Base-by-base conservation (phyloP, 2,329 filamentous ascomycete species). In the Sporothrix inflata region DNA sequence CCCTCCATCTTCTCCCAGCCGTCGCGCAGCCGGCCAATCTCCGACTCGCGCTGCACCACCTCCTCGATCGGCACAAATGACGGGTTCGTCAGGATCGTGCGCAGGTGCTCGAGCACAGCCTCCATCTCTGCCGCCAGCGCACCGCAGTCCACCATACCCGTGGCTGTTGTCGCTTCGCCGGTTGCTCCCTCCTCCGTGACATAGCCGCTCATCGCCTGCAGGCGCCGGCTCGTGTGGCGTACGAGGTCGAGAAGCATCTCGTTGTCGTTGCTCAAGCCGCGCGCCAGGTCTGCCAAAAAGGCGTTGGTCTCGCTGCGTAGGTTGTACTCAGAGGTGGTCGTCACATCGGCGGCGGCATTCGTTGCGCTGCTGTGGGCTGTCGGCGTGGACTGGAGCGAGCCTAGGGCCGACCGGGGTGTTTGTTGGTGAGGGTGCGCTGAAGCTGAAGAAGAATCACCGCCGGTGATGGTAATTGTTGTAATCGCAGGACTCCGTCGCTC, bases 1-100 rank as follows among this genome's bases (percentile, higher is more conserved):
- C 85, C 87, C 80, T 98, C 94, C 93, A 98, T 97, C 81, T 92
- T 94, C 79, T 97, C 92, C 91, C 95, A 97, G 19, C 94, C 94
- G 71, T 92, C 89, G 71, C 93, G 90, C 65, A 99, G 85, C 69
- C 93, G 88, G 69, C 88, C 86, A 75, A 99, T 98, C 79, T 98
- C 94, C 73, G 97, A 92, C 75, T 99, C 95, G 71, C 95, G 90
- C n/a, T 94, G 83, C 78, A 97, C 91, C 1, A 99, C 94, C 80
- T 98, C 96, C 77, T 98, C 96, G 27, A 98, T 89, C 0, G 95
- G 93, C 16, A 98, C 96, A 79, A 98, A 99, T 2, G 94, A 97
- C 1, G 96, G 96, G 78, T 98, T 98, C 9, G 94, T 98, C 60
- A 99, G 85, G 49, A 99, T 88, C 2, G 88, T 91, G 75, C 92